A percentile compares a stretch with the other conserved stretches of the same genome.
These are phyloP conservation scores for Coemansia guatemalensis DNA, from an alignment of 192 early-diverging fungal genomes.

Conservation along the genomic window DNA sequence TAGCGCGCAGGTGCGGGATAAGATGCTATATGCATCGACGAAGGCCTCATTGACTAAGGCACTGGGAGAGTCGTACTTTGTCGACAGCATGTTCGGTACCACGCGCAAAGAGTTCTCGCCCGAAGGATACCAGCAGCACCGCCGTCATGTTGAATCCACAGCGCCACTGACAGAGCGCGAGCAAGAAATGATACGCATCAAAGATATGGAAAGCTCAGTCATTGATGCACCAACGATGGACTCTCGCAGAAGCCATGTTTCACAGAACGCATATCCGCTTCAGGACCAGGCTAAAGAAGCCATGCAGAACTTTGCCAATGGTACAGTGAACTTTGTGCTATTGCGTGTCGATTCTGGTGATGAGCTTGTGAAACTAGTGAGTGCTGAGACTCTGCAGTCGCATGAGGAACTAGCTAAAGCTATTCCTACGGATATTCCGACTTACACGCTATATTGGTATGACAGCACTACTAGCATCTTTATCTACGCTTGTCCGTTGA, in stretches of 20 bases:
- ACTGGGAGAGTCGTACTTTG: constrained; percentile 79
- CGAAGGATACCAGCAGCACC: constrained; percentile 34
- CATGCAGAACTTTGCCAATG: constrained; percentile 52
- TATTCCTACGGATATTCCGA: constrained; percentile 63
- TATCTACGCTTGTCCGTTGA: constrained; percentile 80
- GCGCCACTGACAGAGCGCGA: constrained; percentile 89
- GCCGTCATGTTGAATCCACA: constrained; percentile 52
- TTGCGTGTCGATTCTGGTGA: constrained; percentile 54
- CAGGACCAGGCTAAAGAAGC: constrained; percentile 61
- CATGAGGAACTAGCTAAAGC: constrained; percentile 53
- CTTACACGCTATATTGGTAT: constrained; percentile 57
- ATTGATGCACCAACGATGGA: constrained; percentile 31
- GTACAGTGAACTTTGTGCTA: constrained; percentile 63
- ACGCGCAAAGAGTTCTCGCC: constrained; percentile 29
- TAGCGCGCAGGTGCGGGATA: constrained; percentile 75
- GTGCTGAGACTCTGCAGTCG: constrained; percentile 35
- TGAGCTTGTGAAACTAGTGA: constrained; percentile 59
- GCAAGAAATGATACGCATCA: constrained; percentile 63
- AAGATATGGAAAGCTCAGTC: constrained; percentile 22
- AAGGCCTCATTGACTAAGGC: constrained; percentile 76
- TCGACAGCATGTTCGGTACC: constrained; percentile 82
- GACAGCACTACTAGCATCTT: constrained; percentile 58
- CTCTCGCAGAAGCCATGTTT: constrained; percentile 64
- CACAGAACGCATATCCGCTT: constrained; percentile 65
- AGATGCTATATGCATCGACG: constrained; percentile 93